phyloP scores from a whole-genome alignment of 108 stramenopile genomes.

The Cyclotella cryptica region DNA sequence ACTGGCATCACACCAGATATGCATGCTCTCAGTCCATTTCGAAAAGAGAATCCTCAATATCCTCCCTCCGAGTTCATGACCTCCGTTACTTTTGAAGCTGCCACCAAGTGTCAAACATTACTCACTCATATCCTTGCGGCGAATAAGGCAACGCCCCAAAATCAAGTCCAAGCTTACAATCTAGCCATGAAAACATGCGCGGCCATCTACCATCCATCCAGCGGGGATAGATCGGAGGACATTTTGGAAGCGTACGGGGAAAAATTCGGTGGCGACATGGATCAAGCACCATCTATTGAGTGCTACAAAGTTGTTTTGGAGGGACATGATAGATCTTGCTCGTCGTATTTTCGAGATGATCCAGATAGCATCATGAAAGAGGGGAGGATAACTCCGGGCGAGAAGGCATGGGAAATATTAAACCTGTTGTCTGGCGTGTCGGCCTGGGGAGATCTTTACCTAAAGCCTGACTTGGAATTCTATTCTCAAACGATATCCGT shows the following conservation, averaged over 20 bases:
- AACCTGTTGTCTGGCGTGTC: constrained; percentile 27
- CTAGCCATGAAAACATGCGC: constrained; percentile 45
- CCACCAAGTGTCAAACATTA: constrained; percentile 5
- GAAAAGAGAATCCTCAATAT: constrained; percentile 31
- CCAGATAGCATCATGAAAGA: too few species aligned
- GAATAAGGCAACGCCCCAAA: neutral
- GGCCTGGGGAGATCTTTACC: constrained; percentile 39
- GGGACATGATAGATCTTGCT: constrained; percentile 41
- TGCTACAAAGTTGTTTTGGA: constrained; percentile 42
- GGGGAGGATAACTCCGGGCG: constrained; percentile 28
- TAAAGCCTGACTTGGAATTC: constrained; percentile 44
- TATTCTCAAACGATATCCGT: constrained; percentile 32
- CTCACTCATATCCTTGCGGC: constrained; percentile 23
- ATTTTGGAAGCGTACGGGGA: constrained; percentile 48
- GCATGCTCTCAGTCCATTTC: constrained; percentile 29
- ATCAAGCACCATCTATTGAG: constrained; percentile 31
- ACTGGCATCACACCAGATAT: constrained; percentile 25
- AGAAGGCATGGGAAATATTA: constrained; percentile 36
- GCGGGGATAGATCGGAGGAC: constrained; percentile 41
- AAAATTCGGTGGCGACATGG: constrained; percentile 51
- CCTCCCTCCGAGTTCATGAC: constrained; percentile 36
- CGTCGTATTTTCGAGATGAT: constrained; percentile 1
- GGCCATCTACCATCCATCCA: constrained; percentile 10
- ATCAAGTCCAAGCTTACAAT: constrained; percentile 40
- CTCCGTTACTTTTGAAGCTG: constrained; percentile 20